Evolutionary conservation across 306 rosid species (phyloP).

Genomic region (Citrullus colocynthis): DNA sequence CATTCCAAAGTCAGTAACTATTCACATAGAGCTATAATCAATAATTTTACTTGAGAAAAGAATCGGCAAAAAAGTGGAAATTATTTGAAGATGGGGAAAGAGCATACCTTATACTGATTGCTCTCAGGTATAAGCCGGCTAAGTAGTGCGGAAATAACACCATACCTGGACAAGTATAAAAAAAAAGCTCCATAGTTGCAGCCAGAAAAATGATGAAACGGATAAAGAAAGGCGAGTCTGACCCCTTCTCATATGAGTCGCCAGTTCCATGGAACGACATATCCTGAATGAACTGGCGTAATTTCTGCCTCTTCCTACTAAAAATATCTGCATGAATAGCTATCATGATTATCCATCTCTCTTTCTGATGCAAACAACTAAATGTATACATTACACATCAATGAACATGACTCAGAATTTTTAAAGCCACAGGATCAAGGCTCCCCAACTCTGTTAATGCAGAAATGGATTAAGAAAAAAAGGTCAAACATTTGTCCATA

Average conservation of each 20-base stretch:
- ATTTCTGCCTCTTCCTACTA: conserved; percentile 50
- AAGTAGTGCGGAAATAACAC: conserved; percentile 50
- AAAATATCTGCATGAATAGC: conserved; percentile 29
- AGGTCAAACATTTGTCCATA: neutral
- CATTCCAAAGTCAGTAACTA: conserved; percentile 19
- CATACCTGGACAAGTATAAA: conserved; percentile 36
- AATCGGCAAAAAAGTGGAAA: neutral
- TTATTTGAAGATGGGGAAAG: neutral
- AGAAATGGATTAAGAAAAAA: neutral
- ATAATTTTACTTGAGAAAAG: conserved; percentile 9
- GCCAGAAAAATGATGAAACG: conserved; percentile 10
- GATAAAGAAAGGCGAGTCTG: conserved; percentile 19
- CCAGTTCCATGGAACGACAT: conserved; percentile 32
- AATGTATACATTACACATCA: neutral
- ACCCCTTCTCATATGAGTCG: conserved; percentile 45
- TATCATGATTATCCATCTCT: neutral
- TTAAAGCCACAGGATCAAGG: neutral
- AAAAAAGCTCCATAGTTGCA: conserved; percentile 4
- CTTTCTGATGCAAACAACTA: neutral
- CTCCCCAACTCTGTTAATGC: neutral
- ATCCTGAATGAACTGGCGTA: conserved; percentile 41
- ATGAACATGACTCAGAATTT: neutral
- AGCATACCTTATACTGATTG: conserved; percentile 34
- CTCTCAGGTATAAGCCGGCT: conserved; percentile 44
- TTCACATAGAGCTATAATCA: neutral